Percentiles rank a stretch among this genome's conserved stretches.
Evolutionary conservation across 2,329 filamentous ascomycete genomes (phyloP).

Genomic region (Mariannaea elegans): DNA sequence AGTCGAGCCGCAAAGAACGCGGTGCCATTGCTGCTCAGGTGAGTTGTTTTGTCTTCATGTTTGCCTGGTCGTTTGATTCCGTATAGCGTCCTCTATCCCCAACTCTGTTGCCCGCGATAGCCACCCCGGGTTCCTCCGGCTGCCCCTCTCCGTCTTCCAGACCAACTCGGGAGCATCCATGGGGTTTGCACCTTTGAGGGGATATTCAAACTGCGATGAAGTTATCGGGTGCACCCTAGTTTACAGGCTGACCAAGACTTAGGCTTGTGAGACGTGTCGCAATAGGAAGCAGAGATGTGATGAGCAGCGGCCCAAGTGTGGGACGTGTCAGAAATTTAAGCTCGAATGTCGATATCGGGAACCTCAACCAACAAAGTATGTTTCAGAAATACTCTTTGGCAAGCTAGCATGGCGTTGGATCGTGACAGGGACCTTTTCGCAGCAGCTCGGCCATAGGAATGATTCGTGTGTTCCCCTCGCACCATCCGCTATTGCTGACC

Average conservation of each 20-base stretch:
- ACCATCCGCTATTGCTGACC: slow-evolving; percentile 23
- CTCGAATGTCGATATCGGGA: slow-evolving; percentile 69
- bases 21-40: slow-evolving; percentile 52
- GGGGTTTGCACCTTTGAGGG: neutral
- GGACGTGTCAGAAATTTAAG: slow-evolving; percentile 65
- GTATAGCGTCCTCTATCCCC: neutral
- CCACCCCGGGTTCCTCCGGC: slow-evolving; percentile 3
- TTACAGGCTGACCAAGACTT: slow-evolving; percentile 19
- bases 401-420: slow-evolving; percentile 14
- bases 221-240: neutral
- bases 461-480: slow-evolving; percentile 7
- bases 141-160: slow-evolving; percentile 13
- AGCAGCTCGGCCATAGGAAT: neutral
- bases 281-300: slow-evolving; percentile 71
- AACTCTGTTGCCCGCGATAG: slow-evolving; percentile 6
- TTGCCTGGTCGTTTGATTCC: neutral
- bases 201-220: neutral
- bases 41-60: slow-evolving; percentile 22
- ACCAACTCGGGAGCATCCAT: neutral
- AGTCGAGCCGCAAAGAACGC: slow-evolving; percentile 48
- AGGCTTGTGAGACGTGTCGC: slow-evolving; percentile 68
- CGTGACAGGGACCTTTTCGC: slow-evolving; percentile 14
- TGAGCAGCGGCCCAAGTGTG: slow-evolving; percentile 68
- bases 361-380: slow-evolving; percentile 70
- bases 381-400: slow-evolving; percentile 23